Conservation (phyloP, 1,284 basidiomycete genomes). For the Tylopilus microsporus region DNA sequence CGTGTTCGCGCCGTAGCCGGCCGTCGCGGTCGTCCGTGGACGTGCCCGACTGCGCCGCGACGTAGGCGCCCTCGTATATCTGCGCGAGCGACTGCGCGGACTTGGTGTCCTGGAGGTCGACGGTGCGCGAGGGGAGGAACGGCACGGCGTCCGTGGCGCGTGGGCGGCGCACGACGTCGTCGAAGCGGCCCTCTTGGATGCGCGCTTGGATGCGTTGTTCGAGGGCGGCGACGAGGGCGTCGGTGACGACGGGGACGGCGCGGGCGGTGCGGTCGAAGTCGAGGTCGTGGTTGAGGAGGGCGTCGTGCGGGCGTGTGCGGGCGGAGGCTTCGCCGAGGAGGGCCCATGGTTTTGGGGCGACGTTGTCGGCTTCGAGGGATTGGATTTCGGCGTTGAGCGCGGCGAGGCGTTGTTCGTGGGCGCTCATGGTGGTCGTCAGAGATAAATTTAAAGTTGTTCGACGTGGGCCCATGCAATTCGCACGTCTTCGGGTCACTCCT, state of each 20-base stretch:
- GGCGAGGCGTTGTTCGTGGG: constrained; percentile 61
- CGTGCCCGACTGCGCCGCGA: constrained; percentile 55
- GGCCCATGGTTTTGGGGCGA: constrained; percentile 79
- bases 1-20: constrained; percentile 85
- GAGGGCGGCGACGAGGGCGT: constrained; percentile 77
- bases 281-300: constrained; percentile 88
- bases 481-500: too few relatives aligned
- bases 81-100: constrained; percentile 88
- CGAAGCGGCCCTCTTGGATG: constrained; percentile 82
- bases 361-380: constrained; percentile 65
- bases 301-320: constrained; percentile 83
- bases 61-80: constrained; percentile 94
- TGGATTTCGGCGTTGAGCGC: constrained; percentile 65
- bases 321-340: constrained; percentile 88
- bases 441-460: too few relatives aligned
- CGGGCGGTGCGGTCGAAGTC: constrained; percentile 92
- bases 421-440: constrained; percentile 36
- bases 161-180: constrained; percentile 85
- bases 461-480: too few relatives aligned
- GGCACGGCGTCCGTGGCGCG: constrained; percentile 71
- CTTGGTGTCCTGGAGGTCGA: constrained; percentile 88
- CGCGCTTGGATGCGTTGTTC: constrained; percentile 91
- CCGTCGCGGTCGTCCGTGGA: constrained; percentile 77
- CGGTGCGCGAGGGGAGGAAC: constrained; percentile 85
- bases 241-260: constrained; percentile 84